Conservation (phyloP, 257 asterid genomes). For the Solanum virginianum region DNA sequence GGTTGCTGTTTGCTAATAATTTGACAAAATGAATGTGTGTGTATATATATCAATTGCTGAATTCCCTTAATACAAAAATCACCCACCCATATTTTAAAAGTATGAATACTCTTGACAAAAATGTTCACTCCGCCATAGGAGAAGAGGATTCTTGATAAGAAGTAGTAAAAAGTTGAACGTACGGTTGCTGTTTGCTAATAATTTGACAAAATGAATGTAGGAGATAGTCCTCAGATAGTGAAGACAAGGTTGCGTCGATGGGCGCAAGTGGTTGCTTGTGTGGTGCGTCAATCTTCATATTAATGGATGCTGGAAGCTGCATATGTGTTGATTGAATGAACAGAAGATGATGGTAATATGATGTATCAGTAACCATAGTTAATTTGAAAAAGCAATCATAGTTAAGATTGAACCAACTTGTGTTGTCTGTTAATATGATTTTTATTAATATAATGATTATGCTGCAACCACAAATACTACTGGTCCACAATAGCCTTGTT, state of each 20-base stretch:
- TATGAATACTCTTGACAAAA: too few relatives aligned
- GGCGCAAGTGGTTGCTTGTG: slow-evolving; percentile 76
- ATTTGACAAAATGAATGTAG: slow-evolving; percentile 8
- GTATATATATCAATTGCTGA: too few relatives aligned
- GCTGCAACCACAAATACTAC: background rate
- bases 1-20: too few relatives aligned
- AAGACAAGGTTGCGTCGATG: slow-evolving; percentile 68
- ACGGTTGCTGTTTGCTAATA: background rate
- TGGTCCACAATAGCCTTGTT: slow-evolving; percentile 2
- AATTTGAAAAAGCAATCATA: background rate
- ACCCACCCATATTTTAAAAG: too few relatives aligned
- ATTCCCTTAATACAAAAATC: too few relatives aligned
- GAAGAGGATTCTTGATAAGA: background rate
- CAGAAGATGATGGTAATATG: background rate
- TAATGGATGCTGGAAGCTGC: background rate
- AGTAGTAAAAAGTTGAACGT: background rate
- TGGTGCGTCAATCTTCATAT: slow-evolving; percentile 47
- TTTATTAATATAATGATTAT: background rate
- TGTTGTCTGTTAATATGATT: background rate
- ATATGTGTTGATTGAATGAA: background rate
- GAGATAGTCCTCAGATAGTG: slow-evolving; percentile 52
- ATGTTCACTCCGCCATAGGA: too few relatives aligned
- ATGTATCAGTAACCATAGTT: background rate
- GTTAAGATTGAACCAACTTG: background rate
- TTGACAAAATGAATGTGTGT: too few relatives aligned